Evolutionary conservation across 805 yeast species (phyloP), one percentile per base, ranked within the genome.

Genomic region (Saccharomycopsis malanga): DNA sequence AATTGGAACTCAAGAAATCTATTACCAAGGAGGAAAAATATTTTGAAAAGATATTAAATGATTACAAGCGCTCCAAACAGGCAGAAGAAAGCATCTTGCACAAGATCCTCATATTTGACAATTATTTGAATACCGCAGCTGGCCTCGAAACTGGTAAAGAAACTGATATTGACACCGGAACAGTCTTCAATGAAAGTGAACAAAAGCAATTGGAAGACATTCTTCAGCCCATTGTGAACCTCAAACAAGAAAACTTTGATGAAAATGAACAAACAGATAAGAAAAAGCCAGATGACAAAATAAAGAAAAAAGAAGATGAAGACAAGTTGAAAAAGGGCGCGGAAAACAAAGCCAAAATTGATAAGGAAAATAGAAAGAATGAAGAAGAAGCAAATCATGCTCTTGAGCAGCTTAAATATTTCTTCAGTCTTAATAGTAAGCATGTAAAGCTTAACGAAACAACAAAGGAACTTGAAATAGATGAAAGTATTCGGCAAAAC

Each of bases 301-400:
- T 47, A 6, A 24, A 42, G 21, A 57, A 54, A 17, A n/a, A n/a
- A n/a, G 23, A 45, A 60, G 10, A 41, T 40, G 2, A 44, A 44
- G 25, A 39, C 57, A 18, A 47, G 50, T 35, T 34, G 35, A n/a
- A n/a, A n/a, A n/a, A n/a, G n/a, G n/a, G n/a, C n/a, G n/a, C n/a
- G n/a, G 46, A 43, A 17, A 42, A 30, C 15, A 49, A 45, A 2
- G 56, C 53, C 2, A 53, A 49, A 10, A 51, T 44, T 5, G 51
- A 49, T 34, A 20, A 50, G 21, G 38, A 36, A 6, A 39, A 34
- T 23, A 52, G 53, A 34, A 41, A 47, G 9, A 25, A 42, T 22
- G 57, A 53, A 15, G n/a, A n/a, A 23, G 24, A 45, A 60, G 12
- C 39, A 39, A 2, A 44, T 43, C 23, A 39, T 58, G 21, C 46